Base-by-base conservation (phyloP, 768 basidiomycete species). In the Fibroporia radiculosa region DNA sequence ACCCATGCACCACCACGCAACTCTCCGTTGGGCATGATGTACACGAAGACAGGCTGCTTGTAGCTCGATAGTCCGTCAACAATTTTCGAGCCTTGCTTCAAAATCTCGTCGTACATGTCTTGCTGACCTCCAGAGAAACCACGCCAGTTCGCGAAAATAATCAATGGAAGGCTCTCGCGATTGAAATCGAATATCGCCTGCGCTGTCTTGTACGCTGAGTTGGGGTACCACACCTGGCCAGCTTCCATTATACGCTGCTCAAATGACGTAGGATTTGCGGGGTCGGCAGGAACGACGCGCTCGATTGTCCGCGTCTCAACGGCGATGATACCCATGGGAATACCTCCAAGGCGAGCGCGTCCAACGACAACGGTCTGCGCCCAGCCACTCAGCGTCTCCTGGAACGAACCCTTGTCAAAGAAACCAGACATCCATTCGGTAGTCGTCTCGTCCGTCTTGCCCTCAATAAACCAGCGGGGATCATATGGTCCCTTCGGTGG, bases 181-280 rank as follows among this genome's bases (percentile, higher is more conserved):
- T 95, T 87, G 72, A 98, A 90, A 68, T 99, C 96, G 65, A 93
- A 93, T 71, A 98, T 98, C 13, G 96, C 95, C 59, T 98, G 96
- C 6, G 93, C 96, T 6, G 96, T 99, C 76, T 99, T 99, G 73
- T 96, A 93, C 5, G 96, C 93, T 4, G 92, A 95, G 66, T 99
- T 98, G 27, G 96, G 96, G 64, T 97, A 98, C 96, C 96, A 99
- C 20, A 98, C 96, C 66, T 95, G 92, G 54, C 96, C 96, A n/a
- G 96, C 96, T 62, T 98, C 93, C 84, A 98, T 95, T 64, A 98
- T 92, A 55, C 84, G 84, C 59, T 93, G 93, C 64, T 99, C 96
- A 63, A 93, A 90, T 6, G 95, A 98, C 12, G 85, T 74, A 3
- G 95, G 86, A 65, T 98, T 99, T 42, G 96, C 96, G 11, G 96